Percentiles rank a stretch among this genome's conserved stretches.
Conservation (phyloP, 164 flowering plant species). For the Cinnamomum chago region DNA sequence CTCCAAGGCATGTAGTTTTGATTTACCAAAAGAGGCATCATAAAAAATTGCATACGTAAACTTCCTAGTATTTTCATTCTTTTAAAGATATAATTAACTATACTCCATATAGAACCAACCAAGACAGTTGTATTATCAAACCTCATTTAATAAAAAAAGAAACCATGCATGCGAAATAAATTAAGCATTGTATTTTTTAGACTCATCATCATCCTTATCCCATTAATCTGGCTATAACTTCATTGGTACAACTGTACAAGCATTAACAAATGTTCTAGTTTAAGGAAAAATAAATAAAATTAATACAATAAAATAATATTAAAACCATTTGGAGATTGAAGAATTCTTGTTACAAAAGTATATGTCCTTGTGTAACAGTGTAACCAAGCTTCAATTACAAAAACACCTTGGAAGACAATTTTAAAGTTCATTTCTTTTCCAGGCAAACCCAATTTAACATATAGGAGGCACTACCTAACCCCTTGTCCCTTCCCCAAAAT, state of each 20-base stretch:
- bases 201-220: too few species aligned
- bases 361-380: not conserved
- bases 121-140: not conserved
- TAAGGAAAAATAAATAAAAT: not conserved
- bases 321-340: not conserved
- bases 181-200: too few species aligned
- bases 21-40: not conserved
- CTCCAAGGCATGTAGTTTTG: not conserved
- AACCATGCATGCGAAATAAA: too few species aligned
- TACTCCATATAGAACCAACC: not conserved
- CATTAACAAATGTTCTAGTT: not conserved
- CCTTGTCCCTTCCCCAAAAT: not conserved
- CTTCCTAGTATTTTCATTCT: not conserved
- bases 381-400: not conserved
- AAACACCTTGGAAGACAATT: not conserved
- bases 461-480: not conserved
- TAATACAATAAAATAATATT: too few species aligned
- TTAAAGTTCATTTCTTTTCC: not conserved
- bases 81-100: not conserved
- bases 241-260: not conserved
- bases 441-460: not conserved
- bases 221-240: too few species aligned
- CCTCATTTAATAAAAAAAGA: not conserved
- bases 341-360: not conserved
- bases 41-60: not conserved